These are phyloP conservation scores for Melampsora larici-populina DNA, from an alignment of 1,284 basidiomycete genomes.

Conservation along the genomic window DNA sequence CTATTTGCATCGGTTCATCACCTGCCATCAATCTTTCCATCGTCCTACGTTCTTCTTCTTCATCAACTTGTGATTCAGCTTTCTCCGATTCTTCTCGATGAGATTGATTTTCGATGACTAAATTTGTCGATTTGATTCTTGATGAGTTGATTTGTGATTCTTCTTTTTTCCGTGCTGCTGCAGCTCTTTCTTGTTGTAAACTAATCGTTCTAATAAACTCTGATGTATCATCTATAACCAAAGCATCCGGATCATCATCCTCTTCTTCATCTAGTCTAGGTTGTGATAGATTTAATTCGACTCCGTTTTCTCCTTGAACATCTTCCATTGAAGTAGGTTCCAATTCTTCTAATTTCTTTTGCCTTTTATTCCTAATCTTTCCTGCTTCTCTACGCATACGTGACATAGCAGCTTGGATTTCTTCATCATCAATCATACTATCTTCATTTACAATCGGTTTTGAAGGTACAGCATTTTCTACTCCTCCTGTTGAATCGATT, in stretches of 20 bases:
- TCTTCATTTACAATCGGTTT: slow-evolving; percentile 61
- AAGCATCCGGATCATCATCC: slow-evolving; percentile 46
- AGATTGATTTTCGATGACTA: slow-evolving; percentile 46
- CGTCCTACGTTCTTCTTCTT: slow-evolving; percentile 26
- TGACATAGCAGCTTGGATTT: slow-evolving; percentile 87
- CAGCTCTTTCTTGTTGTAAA: slow-evolving; percentile 54
- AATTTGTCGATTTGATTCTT: slow-evolving; percentile 61
- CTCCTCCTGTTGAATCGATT: not conserved
- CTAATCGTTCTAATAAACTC: slow-evolving; percentile 92
- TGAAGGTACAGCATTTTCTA: not conserved
- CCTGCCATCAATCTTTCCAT: slow-evolving; percentile 42
- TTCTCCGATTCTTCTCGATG: slow-evolving; percentile 6
- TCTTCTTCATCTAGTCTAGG: slow-evolving; percentile 17
- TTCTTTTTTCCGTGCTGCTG: slow-evolving; percentile 48
- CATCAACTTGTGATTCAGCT: slow-evolving; percentile 23
- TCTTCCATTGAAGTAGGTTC: slow-evolving; percentile 48
- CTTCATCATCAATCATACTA: slow-evolving; percentile 97
- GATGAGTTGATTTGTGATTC: slow-evolving; percentile 59
- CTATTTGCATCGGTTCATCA: not conserved
- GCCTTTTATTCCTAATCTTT: slow-evolving; percentile 23
- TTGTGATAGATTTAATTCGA: slow-evolving; percentile 22
- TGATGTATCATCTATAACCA: slow-evolving; percentile 94
- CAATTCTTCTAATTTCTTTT: slow-evolving; percentile 62
- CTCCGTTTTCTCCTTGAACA: slow-evolving; percentile 55
- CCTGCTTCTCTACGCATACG: slow-evolving; percentile 67